Percentiles rank a stretch among this genome's conserved stretches.
These are phyloP conservation scores for Solanum appendiculatum DNA, from an alignment of 257 asterid species.

Conservation along the genomic window DNA sequence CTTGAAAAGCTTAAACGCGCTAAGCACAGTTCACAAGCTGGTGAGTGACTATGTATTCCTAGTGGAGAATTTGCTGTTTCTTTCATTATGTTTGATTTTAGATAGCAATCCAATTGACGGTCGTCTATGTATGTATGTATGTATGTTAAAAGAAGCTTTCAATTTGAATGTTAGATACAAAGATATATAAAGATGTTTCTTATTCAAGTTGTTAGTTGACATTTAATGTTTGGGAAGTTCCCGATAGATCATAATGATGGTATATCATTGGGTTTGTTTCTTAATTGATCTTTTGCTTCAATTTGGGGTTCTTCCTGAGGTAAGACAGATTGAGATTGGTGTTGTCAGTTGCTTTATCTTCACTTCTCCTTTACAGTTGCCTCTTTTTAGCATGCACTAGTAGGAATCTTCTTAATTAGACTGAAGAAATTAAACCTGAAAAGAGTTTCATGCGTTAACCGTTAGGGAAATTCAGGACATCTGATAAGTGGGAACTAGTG, in stretches of 20 bases:
- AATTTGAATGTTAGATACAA: not conserved
- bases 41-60: slow-evolving; percentile 21
- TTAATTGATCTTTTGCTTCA: not conserved
- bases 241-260: not conserved
- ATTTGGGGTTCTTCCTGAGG: not conserved
- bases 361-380: not conserved
- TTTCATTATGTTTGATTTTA: not conserved
- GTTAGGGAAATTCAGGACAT: not conserved
- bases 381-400: not conserved
- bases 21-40: slow-evolving; percentile 28
- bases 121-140: not conserved
- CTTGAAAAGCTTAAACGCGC: slow-evolving; percentile 55
- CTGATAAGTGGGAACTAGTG: not conserved
- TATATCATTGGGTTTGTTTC: not conserved
- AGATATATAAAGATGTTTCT: not conserved
- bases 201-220: not conserved
- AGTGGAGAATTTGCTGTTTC: not conserved
- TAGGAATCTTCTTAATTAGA: not conserved
- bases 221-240: not conserved
- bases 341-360: not conserved
- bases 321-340: not conserved
- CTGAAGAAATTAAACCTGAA: not conserved
- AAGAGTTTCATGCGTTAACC: not conserved
- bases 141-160: not conserved
- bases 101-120: not conserved